Evolutionary conservation across 2,329 filamentous ascomycete genomes (phyloP).

Genomic region (Colletotrichum sp.): DNA sequence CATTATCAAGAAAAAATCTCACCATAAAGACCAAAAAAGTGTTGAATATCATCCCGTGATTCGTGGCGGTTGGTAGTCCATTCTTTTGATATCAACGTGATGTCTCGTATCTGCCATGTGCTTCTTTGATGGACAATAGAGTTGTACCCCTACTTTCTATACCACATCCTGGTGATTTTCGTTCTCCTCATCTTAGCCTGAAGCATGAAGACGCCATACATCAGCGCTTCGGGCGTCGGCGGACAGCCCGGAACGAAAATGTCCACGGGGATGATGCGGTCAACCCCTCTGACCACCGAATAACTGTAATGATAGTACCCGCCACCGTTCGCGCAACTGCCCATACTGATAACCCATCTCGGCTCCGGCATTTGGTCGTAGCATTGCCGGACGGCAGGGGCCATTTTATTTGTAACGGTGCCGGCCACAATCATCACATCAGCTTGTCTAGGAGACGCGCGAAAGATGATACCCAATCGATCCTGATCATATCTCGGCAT

Average conservation of each 20-base stretch:
- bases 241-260: slow-evolving; percentile 72
- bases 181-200: slow-evolving; percentile 71
- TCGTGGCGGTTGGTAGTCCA: background rate
- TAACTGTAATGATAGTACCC: slow-evolving; percentile 80
- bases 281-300: slow-evolving; percentile 68
- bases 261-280: slow-evolving; percentile 71
- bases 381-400: slow-evolving; percentile 65
- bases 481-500: slow-evolving; percentile 69
- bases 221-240: slow-evolving; percentile 51
- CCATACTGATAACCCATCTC: slow-evolving; percentile 71
- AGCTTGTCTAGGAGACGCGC: slow-evolving; percentile 67
- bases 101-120: background rate
- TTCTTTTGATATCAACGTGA: no score
- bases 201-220: slow-evolving; percentile 68
- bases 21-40: background rate
- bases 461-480: slow-evolving; percentile 69
- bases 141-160: slow-evolving; percentile 44
- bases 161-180: slow-evolving; percentile 54
- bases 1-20: background rate
- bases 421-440: slow-evolving; percentile 73
- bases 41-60: background rate
- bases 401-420: slow-evolving; percentile 74
- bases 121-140: background rate
- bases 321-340: slow-evolving; percentile 73
- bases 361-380: slow-evolving; percentile 75